phyloP scores from a whole-genome alignment of 192 early-diverging fungal species.

The Coemansia sp. region DNA sequence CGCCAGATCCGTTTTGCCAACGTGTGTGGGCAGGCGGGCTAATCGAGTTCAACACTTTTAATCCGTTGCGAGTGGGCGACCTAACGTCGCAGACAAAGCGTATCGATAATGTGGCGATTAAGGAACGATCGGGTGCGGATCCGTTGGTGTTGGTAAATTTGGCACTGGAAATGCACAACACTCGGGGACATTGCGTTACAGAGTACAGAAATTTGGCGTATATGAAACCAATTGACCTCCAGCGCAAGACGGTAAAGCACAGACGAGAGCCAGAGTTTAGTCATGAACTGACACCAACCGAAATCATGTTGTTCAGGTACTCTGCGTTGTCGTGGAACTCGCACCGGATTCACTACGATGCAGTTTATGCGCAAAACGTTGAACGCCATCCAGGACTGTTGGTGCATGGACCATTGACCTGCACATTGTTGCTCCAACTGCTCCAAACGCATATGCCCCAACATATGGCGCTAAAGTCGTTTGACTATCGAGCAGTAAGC shows the following conservation, averaged over 20 bases:
- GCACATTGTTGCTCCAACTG: conserved; percentile 70
- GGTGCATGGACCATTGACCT: conserved; percentile 78
- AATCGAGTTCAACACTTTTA: conserved; percentile 57
- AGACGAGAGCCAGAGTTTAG: conserved; percentile 61
- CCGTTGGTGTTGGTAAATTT: conserved; percentile 69
- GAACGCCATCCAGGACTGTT: conserved; percentile 71
- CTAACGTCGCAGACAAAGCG: conserved; percentile 58
- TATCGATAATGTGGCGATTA: conserved; percentile 56
- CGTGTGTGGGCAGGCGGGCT: conserved; percentile 90
- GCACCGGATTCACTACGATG: conserved; percentile 87
- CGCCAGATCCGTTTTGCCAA: conserved; percentile 69
- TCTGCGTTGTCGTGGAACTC: conserved; percentile 89
- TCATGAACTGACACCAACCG: conserved; percentile 56
- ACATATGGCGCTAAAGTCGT: conserved; percentile 54
- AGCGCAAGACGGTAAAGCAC: conserved; percentile 39
- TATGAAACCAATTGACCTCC: conserved; percentile 30
- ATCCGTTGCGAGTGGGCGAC: conserved; percentile 65
- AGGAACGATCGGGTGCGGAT: conserved; percentile 51
- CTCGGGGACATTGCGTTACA: conserved; percentile 56
- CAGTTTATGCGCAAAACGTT: conserved; percentile 60
- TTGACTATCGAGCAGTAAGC: conserved; percentile 67
- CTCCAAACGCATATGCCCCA: conserved; percentile 53
- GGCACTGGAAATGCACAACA: conserved; percentile 62
- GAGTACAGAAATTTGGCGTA: conserved; percentile 75
- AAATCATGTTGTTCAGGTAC: conserved; percentile 79